Evolutionary conservation across 2,329 filamentous ascomycete species (phyloP), one percentile per base, ranked within the genome.

Genomic region (Cladosporium sp.): DNA sequence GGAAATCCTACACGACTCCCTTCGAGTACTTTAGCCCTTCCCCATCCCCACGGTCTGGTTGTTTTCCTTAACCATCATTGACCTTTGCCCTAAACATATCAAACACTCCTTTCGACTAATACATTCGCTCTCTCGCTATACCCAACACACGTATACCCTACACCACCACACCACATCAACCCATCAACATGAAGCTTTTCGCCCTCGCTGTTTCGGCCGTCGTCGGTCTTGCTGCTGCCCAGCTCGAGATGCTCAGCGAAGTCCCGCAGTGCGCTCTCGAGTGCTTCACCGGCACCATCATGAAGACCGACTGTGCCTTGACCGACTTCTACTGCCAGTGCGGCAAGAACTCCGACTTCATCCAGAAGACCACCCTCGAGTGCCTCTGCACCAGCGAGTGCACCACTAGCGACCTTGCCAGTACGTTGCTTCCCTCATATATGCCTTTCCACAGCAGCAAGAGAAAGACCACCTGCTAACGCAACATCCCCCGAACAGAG

Each of bases 271-370:
- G 61, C 61, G 61, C 61, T 56, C 72, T 81, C 46, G 67, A 78
- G 63, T 87, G 84, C 77, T 78, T 86, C 71, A 71, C 76, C 55
- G 72, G 76, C 26, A 83, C 83, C 68, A 79, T 85, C 71, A 73
- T 75, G 21, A 73, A 76, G n/a, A 80, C 81, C 23, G 79, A 80
- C 71, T 87, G 85, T 74, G 69, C 66, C 16, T 66, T 80, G 65
- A 78, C 75, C 53, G 83, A 87, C 74, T 72, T 77, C 52, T 75
- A 72, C 60, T 87, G 85, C 79, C 83, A 84, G 71, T 86, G 85
- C 78, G 83, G 78, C 3, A 79, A 75, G 10, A 78, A 78, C 46
- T 71, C 71, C 18, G 66, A 73, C 26, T 71, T 69, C 37, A 78
- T 82, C 69, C 71, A 71, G 33, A 68, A 73, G 16, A 70, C 76